Conservation (phyloP, 2,329 filamentous ascomycete genomes). For the Fusarium pseudocircinatum region DNA sequence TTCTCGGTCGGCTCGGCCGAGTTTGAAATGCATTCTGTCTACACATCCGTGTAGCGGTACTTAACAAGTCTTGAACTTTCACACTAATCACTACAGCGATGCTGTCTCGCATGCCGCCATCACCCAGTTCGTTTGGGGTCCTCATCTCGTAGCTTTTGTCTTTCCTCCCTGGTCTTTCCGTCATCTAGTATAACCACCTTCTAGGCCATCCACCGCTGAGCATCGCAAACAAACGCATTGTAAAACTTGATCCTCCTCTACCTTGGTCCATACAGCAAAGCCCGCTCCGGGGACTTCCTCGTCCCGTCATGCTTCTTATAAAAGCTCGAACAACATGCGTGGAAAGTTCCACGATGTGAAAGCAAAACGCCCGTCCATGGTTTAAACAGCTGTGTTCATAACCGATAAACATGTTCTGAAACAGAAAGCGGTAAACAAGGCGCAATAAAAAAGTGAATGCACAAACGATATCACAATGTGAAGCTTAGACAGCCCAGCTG, state of each 20-base stretch:
- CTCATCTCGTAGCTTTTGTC: not conserved
- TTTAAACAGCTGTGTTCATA: constrained; percentile 9
- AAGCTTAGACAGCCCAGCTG: constrained; percentile 73
- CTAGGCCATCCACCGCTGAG: constrained; percentile 15
- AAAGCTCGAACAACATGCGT: constrained; percentile 6
- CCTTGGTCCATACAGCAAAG: not conserved
- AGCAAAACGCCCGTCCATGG: constrained; percentile 31
- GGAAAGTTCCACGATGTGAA: constrained; percentile 12
- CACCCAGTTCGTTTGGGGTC: not conserved
- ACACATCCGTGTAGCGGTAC: constrained; percentile 1
- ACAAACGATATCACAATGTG: not conserved
- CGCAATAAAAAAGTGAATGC: not conserved
- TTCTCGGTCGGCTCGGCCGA: constrained; percentile 4
- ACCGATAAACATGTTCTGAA: not conserved
- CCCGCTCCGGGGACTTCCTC: constrained; percentile 20
- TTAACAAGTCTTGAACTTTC: constrained; percentile 4
- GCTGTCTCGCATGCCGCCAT: not conserved
- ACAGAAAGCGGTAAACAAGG: not conserved
- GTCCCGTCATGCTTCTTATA: constrained; percentile 28
- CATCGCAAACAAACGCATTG: not conserved
- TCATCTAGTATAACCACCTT: constrained; percentile 14
- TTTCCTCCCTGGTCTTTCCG: constrained; percentile 6
- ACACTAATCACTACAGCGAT: not conserved
- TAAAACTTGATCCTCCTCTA: constrained; percentile 4
- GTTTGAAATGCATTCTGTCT: constrained; percentile 20